Percentiles rank a stretch among this genome's conserved stretches.
Evolutionary conservation across 2,329 filamentous ascomycete genomes (phyloP).

Genomic region (Fusarium sp.): DNA sequence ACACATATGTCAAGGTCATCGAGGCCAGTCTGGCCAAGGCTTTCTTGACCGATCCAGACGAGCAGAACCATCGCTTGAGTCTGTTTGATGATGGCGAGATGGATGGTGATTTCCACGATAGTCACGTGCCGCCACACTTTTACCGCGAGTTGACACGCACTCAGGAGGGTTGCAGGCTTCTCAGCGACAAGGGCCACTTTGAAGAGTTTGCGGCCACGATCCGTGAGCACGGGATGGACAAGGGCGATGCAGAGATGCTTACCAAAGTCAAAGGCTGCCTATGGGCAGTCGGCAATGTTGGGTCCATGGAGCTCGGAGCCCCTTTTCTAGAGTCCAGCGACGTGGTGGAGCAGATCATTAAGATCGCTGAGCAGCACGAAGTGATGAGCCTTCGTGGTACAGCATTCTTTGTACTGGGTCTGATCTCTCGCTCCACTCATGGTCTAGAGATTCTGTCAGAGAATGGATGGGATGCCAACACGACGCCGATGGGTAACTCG

Average conservation of each 20-base stretch:
- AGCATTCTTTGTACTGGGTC: constrained; percentile 91
- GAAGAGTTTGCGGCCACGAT: constrained; percentile 91
- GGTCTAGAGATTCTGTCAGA: constrained; percentile 91
- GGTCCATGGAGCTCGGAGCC: constrained; percentile 95
- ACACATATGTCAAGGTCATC: constrained; percentile 92
- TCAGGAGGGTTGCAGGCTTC: constrained; percentile 85
- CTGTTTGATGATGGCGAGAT: constrained; percentile 65
- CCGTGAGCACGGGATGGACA: constrained; percentile 82
- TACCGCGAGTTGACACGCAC: constrained; percentile 95
- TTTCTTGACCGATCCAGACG: constrained; percentile 71
- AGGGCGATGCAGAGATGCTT: constrained; percentile 82
- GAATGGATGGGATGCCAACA: constrained; percentile 90
- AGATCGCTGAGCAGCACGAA: constrained; percentile 85
- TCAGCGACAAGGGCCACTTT: constrained; percentile 95
- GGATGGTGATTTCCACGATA: constrained; percentile 66
- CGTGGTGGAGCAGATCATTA: constrained; percentile 84
- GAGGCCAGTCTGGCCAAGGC: constrained; percentile 93
- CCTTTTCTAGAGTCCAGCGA: constrained; percentile 91
- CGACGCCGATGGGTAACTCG: constrained; percentile 80
- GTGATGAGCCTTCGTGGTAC: constrained; percentile 94
- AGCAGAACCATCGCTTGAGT: constrained; percentile 64
- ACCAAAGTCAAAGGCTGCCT: constrained; percentile 95
- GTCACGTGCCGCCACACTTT: constrained; percentile 91
- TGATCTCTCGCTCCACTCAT: constrained; percentile 91
- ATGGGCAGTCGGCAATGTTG: constrained; percentile 98